Evolutionary conservation across 305 asterid genomes (phyloP), one percentile per base, ranked within the genome.

Genomic region (Solanum hybrid): DNA sequence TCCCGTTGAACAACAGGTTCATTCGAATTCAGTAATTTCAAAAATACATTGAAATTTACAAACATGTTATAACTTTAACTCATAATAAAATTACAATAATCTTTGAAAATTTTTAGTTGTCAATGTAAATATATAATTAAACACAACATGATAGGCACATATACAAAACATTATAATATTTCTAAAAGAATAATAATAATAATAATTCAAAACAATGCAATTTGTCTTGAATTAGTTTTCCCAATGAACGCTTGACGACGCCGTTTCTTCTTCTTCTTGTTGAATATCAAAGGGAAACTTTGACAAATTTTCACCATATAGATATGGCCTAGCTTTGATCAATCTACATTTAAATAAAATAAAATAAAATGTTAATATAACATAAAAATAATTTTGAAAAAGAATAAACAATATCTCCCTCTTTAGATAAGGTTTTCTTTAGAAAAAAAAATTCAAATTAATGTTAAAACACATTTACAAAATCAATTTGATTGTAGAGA

Each of bases 211-310:
- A 31, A 84, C 64, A 81, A 82, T 20, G 8, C 18, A 51, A 76
- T 51, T 51, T 84, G 88, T 51, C 29, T 51, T 31, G 75, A 46
- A 51, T 84, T 51, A 84, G 75, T 10, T 84, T 51, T 84, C 88
- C 88, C 88, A 84, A 84, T 84, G 88, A 20, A 20, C 12, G 75
- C 88, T 51, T 31, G 88, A 84, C 42, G 75, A 84, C 76, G 88
- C 88, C 75, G 88, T 84, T 84, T 84, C 88, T 51, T 84, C 87
- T 16, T 82, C 88, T 84, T 84, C 2, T 84, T 31, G 76, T 18
- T 51, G 75, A 16, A 84, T 31, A 5, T 84, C 88, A 20, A 46
- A 84, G n/a, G 88, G 88, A 20, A 84, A 84, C 26, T 31, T 84
- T 4, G 42, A 26, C 11, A 61, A 51, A 51, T 84, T 84, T 84